Conservation (phyloP, 768 basidiomycete genomes). For the Tephrocybe sp. region DNA sequence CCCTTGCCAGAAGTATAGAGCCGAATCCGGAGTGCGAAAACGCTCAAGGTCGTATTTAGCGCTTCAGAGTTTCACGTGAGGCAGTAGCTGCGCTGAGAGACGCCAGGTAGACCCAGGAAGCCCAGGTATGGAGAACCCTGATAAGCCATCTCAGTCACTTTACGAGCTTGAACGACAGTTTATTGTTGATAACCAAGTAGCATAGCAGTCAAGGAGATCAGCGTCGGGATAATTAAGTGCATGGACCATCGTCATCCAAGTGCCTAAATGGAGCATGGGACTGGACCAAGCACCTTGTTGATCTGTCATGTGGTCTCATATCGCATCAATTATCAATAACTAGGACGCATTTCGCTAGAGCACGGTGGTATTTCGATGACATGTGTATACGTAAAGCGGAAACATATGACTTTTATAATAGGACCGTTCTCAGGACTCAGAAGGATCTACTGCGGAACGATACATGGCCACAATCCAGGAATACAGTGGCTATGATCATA, state of each 20-base stretch:
- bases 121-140: neutral
- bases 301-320: conserved; percentile 1
- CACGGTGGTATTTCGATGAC: neutral
- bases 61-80: neutral
- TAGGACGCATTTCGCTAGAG: neutral
- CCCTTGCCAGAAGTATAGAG: conserved; percentile 4
- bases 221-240: neutral
- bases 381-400: neutral
- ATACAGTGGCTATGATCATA: too few relatives aligned
- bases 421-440: neutral
- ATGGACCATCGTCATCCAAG: conserved; percentile 1
- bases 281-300: conserved; percentile 10
- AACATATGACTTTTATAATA: neutral
- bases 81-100: neutral
- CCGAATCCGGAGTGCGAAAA: conserved; percentile 4
- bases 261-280: neutral
- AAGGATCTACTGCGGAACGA: too few relatives aligned
- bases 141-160: neutral
- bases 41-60: too few relatives aligned
- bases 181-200: neutral
- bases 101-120: neutral
- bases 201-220: neutral
- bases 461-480: too few relatives aligned
- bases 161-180: neutral
- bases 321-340: neutral